These are phyloP conservation scores for Verticillium nonalfalfae DNA, from an alignment of 2,329 filamentous ascomycete genomes.

Conservation along the genomic window DNA sequence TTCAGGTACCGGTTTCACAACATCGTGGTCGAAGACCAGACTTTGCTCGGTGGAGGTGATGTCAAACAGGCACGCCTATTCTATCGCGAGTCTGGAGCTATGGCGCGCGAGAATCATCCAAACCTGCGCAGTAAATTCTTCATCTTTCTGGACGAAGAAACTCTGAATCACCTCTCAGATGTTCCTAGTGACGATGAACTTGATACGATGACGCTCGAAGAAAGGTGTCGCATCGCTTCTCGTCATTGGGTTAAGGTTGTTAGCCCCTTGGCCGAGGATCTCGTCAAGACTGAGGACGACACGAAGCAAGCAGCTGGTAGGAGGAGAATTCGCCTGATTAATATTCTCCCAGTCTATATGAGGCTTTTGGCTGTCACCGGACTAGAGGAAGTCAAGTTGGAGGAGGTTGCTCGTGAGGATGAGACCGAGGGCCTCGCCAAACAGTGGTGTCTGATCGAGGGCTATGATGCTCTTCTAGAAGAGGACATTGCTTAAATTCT, in stretches of 20 bases:
- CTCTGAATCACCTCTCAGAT: constrained; percentile 1
- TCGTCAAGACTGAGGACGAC: neutral
- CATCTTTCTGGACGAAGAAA: constrained; percentile 5
- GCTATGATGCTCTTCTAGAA: neutral
- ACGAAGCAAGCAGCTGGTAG: neutral
- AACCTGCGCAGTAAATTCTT: constrained; percentile 1
- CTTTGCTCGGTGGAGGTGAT: constrained; percentile 2
- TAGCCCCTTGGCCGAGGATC: neutral
- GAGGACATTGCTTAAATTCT: too few relatives aligned
- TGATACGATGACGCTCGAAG: constrained; percentile 1
- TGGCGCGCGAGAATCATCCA: neutral
- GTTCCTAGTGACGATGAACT: constrained; percentile 5
- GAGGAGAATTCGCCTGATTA: neutral
- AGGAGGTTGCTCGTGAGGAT: neutral
- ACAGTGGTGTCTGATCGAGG: neutral
- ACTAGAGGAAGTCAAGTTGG: neutral
- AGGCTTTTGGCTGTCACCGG: neutral
- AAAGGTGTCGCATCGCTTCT: constrained; percentile 1
- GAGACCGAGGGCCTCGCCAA: neutral
- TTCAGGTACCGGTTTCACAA: constrained; percentile 2
- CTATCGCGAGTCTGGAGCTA: neutral
- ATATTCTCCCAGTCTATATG: neutral
- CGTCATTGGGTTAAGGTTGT: constrained; percentile 4
- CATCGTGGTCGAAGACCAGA: constrained; percentile 1
- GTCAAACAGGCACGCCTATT: constrained; percentile 1